Evolutionary conservation across 768 basidiomycete genomes (phyloP).

Genomic region (Termitomyces sp.): DNA sequence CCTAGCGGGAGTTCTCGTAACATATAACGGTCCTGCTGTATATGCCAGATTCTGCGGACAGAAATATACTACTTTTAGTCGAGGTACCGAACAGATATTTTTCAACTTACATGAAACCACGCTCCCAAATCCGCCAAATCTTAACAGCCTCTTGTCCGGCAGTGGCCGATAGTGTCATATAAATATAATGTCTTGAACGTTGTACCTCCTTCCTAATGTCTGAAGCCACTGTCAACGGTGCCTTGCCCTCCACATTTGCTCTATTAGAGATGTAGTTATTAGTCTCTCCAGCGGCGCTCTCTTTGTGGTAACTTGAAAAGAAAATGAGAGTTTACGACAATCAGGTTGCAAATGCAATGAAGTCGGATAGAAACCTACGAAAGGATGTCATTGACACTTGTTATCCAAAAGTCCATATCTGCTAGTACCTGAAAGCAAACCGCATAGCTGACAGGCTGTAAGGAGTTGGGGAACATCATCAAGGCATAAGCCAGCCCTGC

Average conservation of each 20-base stretch:
- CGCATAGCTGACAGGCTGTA: not conserved
- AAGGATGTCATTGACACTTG: slow-evolving; percentile 11
- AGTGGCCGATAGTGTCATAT: not conserved
- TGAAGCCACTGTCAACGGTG: slow-evolving; percentile 1
- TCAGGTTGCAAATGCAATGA: no score
- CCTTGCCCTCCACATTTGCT: slow-evolving; percentile 3
- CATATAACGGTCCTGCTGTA: not conserved
- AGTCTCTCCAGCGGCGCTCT: slow-evolving; percentile 13
- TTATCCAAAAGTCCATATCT: slow-evolving; percentile 14
- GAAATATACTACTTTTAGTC: not conserved
- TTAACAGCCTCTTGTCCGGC: not conserved
- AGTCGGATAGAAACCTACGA: slow-evolving; percentile 10
- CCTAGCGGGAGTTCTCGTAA: not conserved
- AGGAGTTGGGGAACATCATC: slow-evolving; percentile 10
- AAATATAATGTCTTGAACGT: not conserved
- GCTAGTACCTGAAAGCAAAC: slow-evolving; percentile 11
- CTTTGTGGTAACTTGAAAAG: slow-evolving; percentile 12
- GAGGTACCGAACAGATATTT: not conserved
- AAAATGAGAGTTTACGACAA: no score
- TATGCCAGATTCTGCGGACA: not conserved
- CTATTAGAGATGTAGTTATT: slow-evolving; percentile 11
- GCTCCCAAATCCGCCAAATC: slow-evolving; percentile 5
- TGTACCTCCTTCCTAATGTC: slow-evolving; percentile 11
- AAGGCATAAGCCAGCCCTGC: slow-evolving; percentile 7
- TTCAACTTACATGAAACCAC: slow-evolving; percentile 9